Base-by-base conservation (phyloP, 176 grass and related monocot species). In the Cenchrus purpureus region DNA sequence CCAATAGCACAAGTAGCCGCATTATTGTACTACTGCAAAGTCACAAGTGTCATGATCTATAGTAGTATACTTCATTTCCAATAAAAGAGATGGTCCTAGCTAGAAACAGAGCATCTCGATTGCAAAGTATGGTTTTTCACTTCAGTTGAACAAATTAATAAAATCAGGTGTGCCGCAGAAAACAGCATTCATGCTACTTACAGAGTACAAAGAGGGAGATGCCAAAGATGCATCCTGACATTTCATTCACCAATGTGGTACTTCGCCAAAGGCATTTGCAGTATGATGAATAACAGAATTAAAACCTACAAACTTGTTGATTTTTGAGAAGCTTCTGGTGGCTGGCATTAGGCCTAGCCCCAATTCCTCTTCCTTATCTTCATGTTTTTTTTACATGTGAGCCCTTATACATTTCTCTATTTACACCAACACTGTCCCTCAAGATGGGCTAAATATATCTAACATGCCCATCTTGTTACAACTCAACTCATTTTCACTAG, bases 191-290 rank as follows among this genome's bases (percentile, higher is more conserved):
- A 28, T n/a, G 15, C 31, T 78, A 42, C 28, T 70, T 19, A 61
- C 56, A 73, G 20, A 49, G 22, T 53, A 17, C 20, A 62, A 40
- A 51, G 20, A 65, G 60, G 31, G 17, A 20, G 66, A 68, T 57
- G 48, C 6, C 25, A 49, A 86, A 86, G 34, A 78, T 65, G 28
- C 34, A 53, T 29, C 25, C 12, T 50, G 15, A 82, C 77, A 65
- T 65, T 83, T 68, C 70, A 68, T 52, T 82, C 34, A 34, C 16
- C 10, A 79, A 79, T 34, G 12, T 16, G 55, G 71, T 10, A 45
- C 13, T 72, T 50, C 20, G 19, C 77, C 29, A 25, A 17, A 66
- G 62, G 42, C n/a, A 55, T 54, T 68, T 76, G 70, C 48, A 65
- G 6, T 76, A 78, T 10, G 14, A 65, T 25, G 22, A 80, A 60